These are phyloP conservation scores for Pythium guiyangense DNA, from an alignment of 352 stramenopile species.

Conservation along the genomic window DNA sequence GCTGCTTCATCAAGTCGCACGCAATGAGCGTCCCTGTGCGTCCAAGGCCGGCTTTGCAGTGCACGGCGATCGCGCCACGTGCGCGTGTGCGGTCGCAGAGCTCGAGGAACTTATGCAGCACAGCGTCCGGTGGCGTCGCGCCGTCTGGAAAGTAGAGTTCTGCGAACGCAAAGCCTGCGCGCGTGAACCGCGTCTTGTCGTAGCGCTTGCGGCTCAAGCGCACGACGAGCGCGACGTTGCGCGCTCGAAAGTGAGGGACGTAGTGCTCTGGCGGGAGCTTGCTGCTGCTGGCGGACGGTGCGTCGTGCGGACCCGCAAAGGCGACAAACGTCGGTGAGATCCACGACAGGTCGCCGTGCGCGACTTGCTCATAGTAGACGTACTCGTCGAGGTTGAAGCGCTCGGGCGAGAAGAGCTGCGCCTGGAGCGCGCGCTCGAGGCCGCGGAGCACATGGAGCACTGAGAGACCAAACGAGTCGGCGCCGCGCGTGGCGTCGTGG, in stretches of 20 bases:
- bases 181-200: conserved; percentile 76
- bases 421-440: conserved; percentile 42
- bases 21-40: conserved; percentile 94
- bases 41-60: conserved; percentile 95
- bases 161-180: conserved; percentile 79
- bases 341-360: conserved; percentile 28
- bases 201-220: conserved; percentile 94
- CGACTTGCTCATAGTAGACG: conserved; percentile 15
- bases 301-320: conserved; percentile 31
- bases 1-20: conserved; percentile 94
- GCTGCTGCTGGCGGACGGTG: conserved; percentile 28
- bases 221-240: conserved; percentile 49
- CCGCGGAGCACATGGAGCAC: conserved; percentile 25
- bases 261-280: conserved; percentile 27
- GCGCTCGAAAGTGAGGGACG: conserved; percentile 16
- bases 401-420: conserved; percentile 83
- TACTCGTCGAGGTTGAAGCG: conserved; percentile 16
- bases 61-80: conserved; percentile 85
- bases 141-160: conserved; percentile 95
- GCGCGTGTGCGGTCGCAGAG: conserved; percentile 37
- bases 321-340: conserved; percentile 22
- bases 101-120: conserved; percentile 70
- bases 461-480: conserved; percentile 21
- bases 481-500: conserved; percentile 22
- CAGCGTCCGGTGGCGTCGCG: conserved; percentile 63